These are phyloP conservation scores for Naegleria gruberi DNA, from an alignment of 208 protist species.

Conservation along the genomic window DNA sequence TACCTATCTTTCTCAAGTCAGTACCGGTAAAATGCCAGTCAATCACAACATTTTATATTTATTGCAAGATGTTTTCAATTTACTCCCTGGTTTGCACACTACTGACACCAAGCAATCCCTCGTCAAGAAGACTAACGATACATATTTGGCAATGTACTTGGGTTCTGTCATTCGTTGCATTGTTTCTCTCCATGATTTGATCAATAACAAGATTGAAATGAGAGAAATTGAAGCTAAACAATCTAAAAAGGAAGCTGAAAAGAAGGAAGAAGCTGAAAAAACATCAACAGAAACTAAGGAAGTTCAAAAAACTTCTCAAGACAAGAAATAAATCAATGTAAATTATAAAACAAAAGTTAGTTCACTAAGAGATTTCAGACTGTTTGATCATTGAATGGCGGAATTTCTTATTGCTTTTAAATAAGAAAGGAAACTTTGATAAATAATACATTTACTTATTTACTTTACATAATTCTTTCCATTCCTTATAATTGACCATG, in stretches of 20 bases:
- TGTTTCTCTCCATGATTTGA: slow-evolving; percentile 78
- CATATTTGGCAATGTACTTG: slow-evolving; percentile 69
- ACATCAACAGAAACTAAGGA: neutral
- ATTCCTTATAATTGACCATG: neutral
- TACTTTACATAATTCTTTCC: neutral
- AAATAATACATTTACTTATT: too few species aligned
- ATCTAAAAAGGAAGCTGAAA: slow-evolving; percentile 17
- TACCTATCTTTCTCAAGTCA: neutral
- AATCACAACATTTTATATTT: slow-evolving; percentile 74
- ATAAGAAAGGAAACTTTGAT: too few species aligned
- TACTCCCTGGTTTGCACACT: slow-evolving; percentile 72
- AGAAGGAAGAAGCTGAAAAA: slow-evolving; percentile 13
- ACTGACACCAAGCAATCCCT: slow-evolving; percentile 38
- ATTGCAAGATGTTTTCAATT: slow-evolving; percentile 80
- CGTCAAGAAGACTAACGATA: slow-evolving; percentile 40
- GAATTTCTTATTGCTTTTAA: too few species aligned
- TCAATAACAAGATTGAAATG: slow-evolving; percentile 72
- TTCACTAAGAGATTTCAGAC: too few species aligned
- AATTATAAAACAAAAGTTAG: too few species aligned
- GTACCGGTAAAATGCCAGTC: slow-evolving; percentile 56
- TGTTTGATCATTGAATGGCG: too few species aligned
- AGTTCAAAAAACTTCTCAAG: neutral
- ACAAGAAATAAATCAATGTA: neutral
- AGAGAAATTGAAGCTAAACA: slow-evolving; percentile 19
- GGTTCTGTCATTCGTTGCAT: slow-evolving; percentile 69